Percentiles rank a stretch among this genome's conserved stretches.
Evolutionary conservation across 805 yeast species (phyloP).

Genomic region (Phaffomyces thermotolerans): DNA sequence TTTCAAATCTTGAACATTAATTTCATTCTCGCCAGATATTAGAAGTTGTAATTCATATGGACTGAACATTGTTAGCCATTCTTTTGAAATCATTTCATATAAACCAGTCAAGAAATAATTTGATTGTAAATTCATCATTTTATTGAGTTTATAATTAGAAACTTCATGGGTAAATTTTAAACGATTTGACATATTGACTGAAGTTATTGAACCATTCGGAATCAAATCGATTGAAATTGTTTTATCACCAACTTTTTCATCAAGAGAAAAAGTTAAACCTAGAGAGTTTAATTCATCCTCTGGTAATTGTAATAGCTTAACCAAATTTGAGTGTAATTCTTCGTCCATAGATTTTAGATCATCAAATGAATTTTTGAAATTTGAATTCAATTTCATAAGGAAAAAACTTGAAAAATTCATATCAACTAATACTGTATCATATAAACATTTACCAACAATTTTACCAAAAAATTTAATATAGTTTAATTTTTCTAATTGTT

Average conservation of each 20-base stretch:
- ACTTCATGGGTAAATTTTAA: constrained; percentile 69
- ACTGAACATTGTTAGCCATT: constrained; percentile 82
- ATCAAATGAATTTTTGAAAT: constrained; percentile 58
- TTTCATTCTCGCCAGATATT: constrained; percentile 63
- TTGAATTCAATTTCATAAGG: constrained; percentile 43
- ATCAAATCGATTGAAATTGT: constrained; percentile 46
- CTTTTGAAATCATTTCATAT: constrained; percentile 54
- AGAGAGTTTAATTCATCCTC: constrained; percentile 45
- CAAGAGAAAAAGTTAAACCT: constrained; percentile 61
- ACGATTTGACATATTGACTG: constrained; percentile 56
- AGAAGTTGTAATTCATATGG: constrained; percentile 76
- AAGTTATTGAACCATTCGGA: constrained; percentile 47
- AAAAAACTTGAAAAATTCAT: constrained; percentile 83
- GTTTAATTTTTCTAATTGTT: constrained; percentile 24
- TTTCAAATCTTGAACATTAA: constrained; percentile 66
- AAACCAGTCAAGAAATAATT: constrained; percentile 64
- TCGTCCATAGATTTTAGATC: constrained; percentile 69
- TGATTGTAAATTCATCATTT: constrained; percentile 50
- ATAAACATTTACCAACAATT: constrained; percentile 82
- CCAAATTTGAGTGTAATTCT: constrained; percentile 56
- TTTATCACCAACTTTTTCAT: constrained; percentile 36
- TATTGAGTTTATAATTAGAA: constrained; percentile 74
- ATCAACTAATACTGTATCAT: constrained; percentile 75
- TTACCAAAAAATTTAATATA: constrained; percentile 63
- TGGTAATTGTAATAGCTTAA: constrained; percentile 49